Evolutionary conservation across 306 rosid genomes (phyloP).

Genomic region (Boehmeria nivea): DNA sequence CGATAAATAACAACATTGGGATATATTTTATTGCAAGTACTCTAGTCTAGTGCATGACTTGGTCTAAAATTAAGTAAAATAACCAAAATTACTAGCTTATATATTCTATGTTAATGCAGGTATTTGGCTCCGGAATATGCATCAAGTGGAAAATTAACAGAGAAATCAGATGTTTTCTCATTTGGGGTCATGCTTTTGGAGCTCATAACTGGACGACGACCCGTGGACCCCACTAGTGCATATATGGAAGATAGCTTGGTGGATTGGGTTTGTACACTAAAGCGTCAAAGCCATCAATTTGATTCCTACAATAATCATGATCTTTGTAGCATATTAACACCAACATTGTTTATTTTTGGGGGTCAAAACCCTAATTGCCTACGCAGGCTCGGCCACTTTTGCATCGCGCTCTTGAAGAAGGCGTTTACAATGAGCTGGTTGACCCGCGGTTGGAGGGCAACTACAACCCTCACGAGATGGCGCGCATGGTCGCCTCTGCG

Average conservation of each 20-base stretch:
- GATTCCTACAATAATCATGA: no score
- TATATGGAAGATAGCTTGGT: slow-evolving; percentile 80
- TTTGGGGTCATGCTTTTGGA: slow-evolving; percentile 91
- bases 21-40: no score
- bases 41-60: no score
- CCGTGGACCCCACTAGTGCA: slow-evolving; percentile 48
- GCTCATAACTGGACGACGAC: slow-evolving; percentile 66
- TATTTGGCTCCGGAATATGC: slow-evolving; percentile 97
- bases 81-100: not conserved
- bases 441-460: slow-evolving; percentile 54
- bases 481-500: slow-evolving; percentile 72
- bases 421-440: slow-evolving; percentile 47
- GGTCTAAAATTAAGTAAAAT: no score
- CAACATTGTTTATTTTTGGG: no score
- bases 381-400: slow-evolving; percentile 79
- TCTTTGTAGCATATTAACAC: no score
- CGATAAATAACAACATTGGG: no score
- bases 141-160: slow-evolving; percentile 84
- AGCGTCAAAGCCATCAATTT: no score
- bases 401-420: slow-evolving; percentile 49
- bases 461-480: slow-evolving; percentile 52
- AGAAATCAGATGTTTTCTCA: slow-evolving; percentile 89
- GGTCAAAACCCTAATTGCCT: no score
- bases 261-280: slow-evolving; percentile 66
- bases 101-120: slow-evolving; percentile 31